phyloP scores from a whole-genome alignment of 2,329 filamentous ascomycete genomes.

The Cylindrodendrum hubeiense region DNA sequence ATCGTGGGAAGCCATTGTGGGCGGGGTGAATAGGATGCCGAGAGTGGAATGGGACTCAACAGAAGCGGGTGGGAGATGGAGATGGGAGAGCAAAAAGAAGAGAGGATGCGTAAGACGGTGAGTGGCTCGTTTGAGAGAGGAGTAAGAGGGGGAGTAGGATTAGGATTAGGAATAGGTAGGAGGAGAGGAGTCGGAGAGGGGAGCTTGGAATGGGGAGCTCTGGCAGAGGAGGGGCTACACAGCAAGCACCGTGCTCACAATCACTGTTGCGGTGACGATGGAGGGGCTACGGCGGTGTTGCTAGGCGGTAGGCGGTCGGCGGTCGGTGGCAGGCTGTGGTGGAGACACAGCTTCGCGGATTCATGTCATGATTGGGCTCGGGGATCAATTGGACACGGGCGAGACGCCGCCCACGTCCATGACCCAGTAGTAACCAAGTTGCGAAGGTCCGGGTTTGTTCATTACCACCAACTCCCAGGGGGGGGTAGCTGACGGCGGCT shows the following conservation, averaged over 20 bases:
- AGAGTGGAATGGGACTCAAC: constrained; percentile 25
- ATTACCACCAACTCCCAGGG: neutral
- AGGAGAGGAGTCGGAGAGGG: constrained; percentile 35
- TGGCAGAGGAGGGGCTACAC: constrained; percentile 38
- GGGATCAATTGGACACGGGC: constrained; percentile 12
- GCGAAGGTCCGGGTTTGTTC: constrained; percentile 23
- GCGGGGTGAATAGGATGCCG: constrained; percentile 30
- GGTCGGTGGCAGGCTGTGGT: constrained; percentile 10
- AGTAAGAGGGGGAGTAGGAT: constrained; percentile 27
- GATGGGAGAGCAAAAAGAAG: constrained; percentile 6
- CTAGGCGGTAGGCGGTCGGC: constrained; percentile 12
- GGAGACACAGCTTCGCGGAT: constrained; percentile 3
- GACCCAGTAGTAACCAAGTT: neutral
- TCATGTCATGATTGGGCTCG: constrained; percentile 19
- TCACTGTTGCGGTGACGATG: constrained; percentile 48
- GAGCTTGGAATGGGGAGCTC: constrained; percentile 35
- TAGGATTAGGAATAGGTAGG: constrained; percentile 19
- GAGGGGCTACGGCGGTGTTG: constrained; percentile 48
- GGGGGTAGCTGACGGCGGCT: neutral
- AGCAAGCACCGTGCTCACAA: neutral
- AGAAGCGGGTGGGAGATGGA: constrained; percentile 7
- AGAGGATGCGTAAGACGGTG: constrained; percentile 20
- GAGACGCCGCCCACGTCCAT: constrained; percentile 11
- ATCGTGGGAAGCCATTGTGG: constrained; percentile 75
- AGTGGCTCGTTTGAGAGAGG: constrained; percentile 25